Evolutionary conservation across 2,329 filamentous ascomycete species (phyloP).

Genomic region (Penicillium sp.): DNA sequence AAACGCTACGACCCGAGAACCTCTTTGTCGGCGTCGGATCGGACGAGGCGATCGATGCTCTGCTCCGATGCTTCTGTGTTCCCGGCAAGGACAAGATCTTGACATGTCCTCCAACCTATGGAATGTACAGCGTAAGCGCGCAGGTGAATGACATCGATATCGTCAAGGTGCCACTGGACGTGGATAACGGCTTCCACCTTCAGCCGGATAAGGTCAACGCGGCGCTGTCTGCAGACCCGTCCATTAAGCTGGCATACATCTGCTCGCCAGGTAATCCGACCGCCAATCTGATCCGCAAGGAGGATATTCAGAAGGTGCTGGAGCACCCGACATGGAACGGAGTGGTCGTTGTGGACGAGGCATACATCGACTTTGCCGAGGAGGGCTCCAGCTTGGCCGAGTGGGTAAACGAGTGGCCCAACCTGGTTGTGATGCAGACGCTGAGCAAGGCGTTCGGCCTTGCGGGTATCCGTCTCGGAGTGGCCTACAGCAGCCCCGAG

Average conservation of each 20-base stretch:
- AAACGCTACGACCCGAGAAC: conserved; percentile 70
- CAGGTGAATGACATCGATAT: conserved; percentile 88
- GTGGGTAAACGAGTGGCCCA: conserved; percentile 88
- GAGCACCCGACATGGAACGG: conserved; percentile 93
- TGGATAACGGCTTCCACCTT: conserved; percentile 67
- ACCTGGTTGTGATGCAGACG: conserved; percentile 96
- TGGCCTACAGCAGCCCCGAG: conserved; percentile 69
- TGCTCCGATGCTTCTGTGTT: conserved; percentile 87
- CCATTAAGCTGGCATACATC: conserved; percentile 84
- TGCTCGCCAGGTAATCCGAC: conserved; percentile 97
- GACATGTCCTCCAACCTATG: conserved; percentile 93
- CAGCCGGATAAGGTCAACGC: conserved; percentile 65
- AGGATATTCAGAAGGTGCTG: conserved; percentile 67
- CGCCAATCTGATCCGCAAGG: conserved; percentile 69
- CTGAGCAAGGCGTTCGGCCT: conserved; percentile 97
- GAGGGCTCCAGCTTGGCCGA: conserved; percentile 77
- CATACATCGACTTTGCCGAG: conserved; percentile 90
- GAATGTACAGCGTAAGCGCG: conserved; percentile 95
- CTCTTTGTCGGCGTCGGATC: conserved; percentile 93
- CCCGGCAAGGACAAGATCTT: conserved; percentile 86
- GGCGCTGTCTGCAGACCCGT: conserved; percentile 57
- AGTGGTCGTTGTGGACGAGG: conserved; percentile 87
- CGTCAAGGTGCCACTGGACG: conserved; percentile 76
- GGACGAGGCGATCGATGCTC: conserved; percentile 92
- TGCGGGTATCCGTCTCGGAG: conserved; percentile 85